Conservation (phyloP, 129 eudicot genomes). For the Kitagawia praeruptora region DNA sequence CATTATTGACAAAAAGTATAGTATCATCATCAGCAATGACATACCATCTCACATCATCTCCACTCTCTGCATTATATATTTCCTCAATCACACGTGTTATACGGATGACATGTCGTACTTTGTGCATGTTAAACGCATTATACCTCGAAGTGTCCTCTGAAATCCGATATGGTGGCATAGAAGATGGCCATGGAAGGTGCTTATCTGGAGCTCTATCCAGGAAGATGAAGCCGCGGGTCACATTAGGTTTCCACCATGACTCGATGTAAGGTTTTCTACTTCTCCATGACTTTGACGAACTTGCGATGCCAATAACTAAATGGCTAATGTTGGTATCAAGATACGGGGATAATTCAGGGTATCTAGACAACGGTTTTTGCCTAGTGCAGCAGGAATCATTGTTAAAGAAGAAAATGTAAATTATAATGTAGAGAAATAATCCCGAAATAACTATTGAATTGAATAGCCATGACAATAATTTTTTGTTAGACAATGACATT, state of each 20-base stretch:
- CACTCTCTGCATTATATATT: slow-evolving; percentile 13
- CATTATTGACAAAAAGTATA: slow-evolving; percentile 12
- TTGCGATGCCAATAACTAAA: slow-evolving; percentile 21
- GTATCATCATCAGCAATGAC: slow-evolving; percentile 18
- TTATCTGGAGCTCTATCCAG: slow-evolving; percentile 18
- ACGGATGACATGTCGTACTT: not conserved
- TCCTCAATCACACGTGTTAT: slow-evolving; percentile 22
- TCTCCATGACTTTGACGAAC: slow-evolving; percentile 17
- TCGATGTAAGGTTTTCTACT: slow-evolving; percentile 17
- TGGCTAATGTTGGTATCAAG: slow-evolving; percentile 23
- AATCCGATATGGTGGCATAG: slow-evolving; percentile 28
- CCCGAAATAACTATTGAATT: slow-evolving; percentile 5
- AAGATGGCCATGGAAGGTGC: slow-evolving; percentile 2
- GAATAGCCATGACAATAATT: not conserved
- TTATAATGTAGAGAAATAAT: not conserved
- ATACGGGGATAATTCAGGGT: not conserved
- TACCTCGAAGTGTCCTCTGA: slow-evolving; percentile 17
- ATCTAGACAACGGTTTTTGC: not conserved
- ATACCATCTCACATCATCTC: slow-evolving; percentile 16
- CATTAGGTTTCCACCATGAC: slow-evolving; percentile 35
- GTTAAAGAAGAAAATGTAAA: slow-evolving; percentile 10
- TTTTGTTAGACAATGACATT: not conserved
- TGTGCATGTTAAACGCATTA: slow-evolving; percentile 2
- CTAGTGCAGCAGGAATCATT: not conserved
- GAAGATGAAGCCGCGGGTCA: slow-evolving; percentile 19